Conservation (phyloP, 306 rosid species). For the Malus sylvestris region DNA sequence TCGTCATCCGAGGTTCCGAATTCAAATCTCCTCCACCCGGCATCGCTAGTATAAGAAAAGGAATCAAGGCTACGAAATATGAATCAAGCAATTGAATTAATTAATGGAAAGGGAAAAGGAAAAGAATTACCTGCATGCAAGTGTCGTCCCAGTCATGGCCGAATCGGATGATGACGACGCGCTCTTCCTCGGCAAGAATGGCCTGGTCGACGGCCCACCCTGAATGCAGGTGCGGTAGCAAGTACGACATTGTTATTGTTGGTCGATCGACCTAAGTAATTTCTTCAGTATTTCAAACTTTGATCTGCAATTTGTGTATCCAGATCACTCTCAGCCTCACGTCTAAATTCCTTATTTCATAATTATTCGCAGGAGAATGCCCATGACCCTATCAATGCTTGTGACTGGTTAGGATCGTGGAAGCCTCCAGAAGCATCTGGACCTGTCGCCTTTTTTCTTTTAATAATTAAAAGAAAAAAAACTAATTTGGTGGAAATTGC, state of each 20-base stretch:
- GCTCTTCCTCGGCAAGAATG: conserved; percentile 83
- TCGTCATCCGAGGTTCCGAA: no score
- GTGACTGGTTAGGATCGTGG: not conserved
- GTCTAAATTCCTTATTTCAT: not conserved
- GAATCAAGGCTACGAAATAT: no score
- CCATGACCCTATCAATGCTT: not conserved
- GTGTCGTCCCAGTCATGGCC: conserved; percentile 80
- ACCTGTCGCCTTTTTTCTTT: not conserved
- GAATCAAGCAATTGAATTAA: not conserved
- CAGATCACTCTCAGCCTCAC: not conserved
- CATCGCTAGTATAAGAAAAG: no score
- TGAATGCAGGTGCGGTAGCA: conserved; percentile 78
- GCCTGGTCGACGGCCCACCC: conserved; percentile 95
- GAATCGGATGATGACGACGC: conserved; percentile 62
- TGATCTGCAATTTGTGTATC: no score
- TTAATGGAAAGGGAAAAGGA: not conserved
- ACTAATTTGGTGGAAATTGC: no score
- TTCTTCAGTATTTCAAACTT: not conserved
- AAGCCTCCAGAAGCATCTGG: not conserved
- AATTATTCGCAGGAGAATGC: not conserved
- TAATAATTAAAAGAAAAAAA: no score
- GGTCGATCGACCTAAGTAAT: no score
- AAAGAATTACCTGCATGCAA: conserved; percentile 65
- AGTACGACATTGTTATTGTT: conserved; percentile 49
- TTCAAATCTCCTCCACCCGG: no score